Conservation (phyloP, 371 early-diverging fungal genomes). For the Rhizomucor pusillus region DNA sequence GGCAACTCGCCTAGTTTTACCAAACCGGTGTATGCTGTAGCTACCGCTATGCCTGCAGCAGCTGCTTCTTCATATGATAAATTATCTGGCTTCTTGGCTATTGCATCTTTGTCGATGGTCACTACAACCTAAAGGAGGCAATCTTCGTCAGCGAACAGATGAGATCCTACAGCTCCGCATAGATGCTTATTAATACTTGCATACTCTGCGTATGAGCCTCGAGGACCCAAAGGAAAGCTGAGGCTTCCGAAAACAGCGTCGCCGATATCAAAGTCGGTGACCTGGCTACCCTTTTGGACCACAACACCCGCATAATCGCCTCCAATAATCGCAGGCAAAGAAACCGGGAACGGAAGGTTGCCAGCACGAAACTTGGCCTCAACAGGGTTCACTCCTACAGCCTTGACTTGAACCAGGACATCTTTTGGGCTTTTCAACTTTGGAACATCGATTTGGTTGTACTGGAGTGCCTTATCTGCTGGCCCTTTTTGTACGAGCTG, state of each 20-base stretch:
- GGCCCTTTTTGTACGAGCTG: slow-evolving; percentile 31
- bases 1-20: slow-evolving; percentile 15
- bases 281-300: slow-evolving; percentile 34
- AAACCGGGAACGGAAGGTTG: slow-evolving; percentile 7
- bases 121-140: slow-evolving; percentile 6
- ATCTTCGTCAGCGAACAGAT: not conserved
- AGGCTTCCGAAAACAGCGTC: slow-evolving; percentile 54
- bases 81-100: slow-evolving; percentile 44
- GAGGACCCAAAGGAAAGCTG: slow-evolving; percentile 8
- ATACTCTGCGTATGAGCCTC: slow-evolving; percentile 54
- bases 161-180: not conserved
- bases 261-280: slow-evolving; percentile 38
- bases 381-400: slow-evolving; percentile 62
- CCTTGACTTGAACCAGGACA: slow-evolving; percentile 54
- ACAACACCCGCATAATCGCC: slow-evolving; percentile 49
- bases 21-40: slow-evolving; percentile 45
- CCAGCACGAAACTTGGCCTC: slow-evolving; percentile 51
- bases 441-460: slow-evolving; percentile 25
- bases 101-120: slow-evolving; percentile 17
- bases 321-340: slow-evolving; percentile 33
- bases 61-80: slow-evolving; percentile 55
- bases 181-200: slow-evolving; percentile 7
- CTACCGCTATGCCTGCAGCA: slow-evolving; percentile 28
- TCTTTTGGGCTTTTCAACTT: slow-evolving; percentile 25
- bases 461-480: slow-evolving; percentile 25